Conservation (phyloP, 495 filamentous ascomycete species). For the Hypoxylon intermedium region DNA sequence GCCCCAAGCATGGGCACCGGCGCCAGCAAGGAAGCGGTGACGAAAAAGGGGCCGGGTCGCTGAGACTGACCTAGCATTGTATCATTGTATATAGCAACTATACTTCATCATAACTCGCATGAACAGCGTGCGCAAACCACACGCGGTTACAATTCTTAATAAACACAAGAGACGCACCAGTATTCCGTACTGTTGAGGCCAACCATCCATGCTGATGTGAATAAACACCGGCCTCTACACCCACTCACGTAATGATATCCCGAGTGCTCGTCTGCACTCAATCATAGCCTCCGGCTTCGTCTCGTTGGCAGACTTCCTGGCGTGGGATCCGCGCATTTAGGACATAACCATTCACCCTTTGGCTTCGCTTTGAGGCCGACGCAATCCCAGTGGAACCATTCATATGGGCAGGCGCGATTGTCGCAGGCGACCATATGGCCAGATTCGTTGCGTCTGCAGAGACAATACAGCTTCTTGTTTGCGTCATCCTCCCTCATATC, state of each 20-base stretch:
- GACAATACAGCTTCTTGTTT: slow-evolving; percentile 85
- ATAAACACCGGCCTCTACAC: not conserved
- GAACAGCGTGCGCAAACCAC: slow-evolving; percentile 2
- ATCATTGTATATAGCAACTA: slow-evolving; percentile 23
- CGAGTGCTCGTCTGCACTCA: not conserved
- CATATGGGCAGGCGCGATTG: slow-evolving; percentile 83
- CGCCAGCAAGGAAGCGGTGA: slow-evolving; percentile 44
- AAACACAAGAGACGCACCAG: not conserved
- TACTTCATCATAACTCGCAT: slow-evolving; percentile 11
- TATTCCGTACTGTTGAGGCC: no score
- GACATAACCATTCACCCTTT: slow-evolving; percentile 88
- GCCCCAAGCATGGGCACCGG: slow-evolving; percentile 73
- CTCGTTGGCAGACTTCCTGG: not conserved
- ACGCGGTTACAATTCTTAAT: slow-evolving; percentile 3
- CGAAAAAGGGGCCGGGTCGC: not conserved
- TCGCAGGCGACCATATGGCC: slow-evolving; percentile 99
- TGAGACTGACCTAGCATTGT: slow-evolving; percentile 2
- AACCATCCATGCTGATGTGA: not conserved
- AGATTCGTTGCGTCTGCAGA: slow-evolving; percentile 84
- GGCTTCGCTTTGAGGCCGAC: slow-evolving; percentile 87
- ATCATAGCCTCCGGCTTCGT: not conserved
- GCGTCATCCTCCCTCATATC: slow-evolving; percentile 72
- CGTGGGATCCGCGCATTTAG: slow-evolving; percentile 64
- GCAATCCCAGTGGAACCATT: slow-evolving; percentile 98
- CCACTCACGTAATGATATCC: not conserved